Base-by-base conservation (phyloP, 345 rosid genomes). In the Ricinus communis region DNA sequence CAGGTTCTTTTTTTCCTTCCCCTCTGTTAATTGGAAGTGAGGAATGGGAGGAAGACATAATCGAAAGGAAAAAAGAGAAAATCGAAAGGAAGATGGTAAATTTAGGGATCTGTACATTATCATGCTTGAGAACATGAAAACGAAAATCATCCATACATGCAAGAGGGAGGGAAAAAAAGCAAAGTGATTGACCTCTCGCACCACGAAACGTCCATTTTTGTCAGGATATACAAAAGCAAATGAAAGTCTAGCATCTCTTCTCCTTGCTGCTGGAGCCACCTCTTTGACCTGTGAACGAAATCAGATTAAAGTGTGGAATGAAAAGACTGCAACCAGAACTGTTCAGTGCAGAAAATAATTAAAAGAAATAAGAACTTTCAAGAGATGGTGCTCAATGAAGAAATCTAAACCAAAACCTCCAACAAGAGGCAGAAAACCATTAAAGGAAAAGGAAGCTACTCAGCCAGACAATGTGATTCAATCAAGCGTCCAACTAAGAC, bases 221-320 rank as follows among this genome's bases (percentile, higher is more conserved):
- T 86, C 92, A 0, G 97, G 96, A 89, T 88, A 91, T 28, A 92
- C 97, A 77, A 94, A 89, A 38, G 97, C 97, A 79, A 94, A 94
- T 5, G 97, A 90, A 57, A 94, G 81, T 71, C 87, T 87, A n/a
- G 93, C 97, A 77, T 86, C 88, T 77, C 89, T 88, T 84, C 92
- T 90, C 79, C 93, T 90, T 71, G 99, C 97, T 59, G 88, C 96
- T 2, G 91, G 88, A 64, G 90, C 89, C 41, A 94, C 96, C 85
- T 94, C 99, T 79, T 89, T 90, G 45, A 94, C 96, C 99, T 87
- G 75, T 24, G 71, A 65, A 22, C 25, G 53, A 73, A 24, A 57
- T 21, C 5, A 4, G 66, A 69, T 65, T 27, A 72, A 62, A 27
- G n/a, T 38, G 58, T 22, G 46, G 31, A 27, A 36, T 51, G 53